A percentile compares a stretch with the other conserved stretches of the same genome.
Conservation (phyloP, 2,329 filamentous ascomycete genomes). For the Claviceps africana region DNA sequence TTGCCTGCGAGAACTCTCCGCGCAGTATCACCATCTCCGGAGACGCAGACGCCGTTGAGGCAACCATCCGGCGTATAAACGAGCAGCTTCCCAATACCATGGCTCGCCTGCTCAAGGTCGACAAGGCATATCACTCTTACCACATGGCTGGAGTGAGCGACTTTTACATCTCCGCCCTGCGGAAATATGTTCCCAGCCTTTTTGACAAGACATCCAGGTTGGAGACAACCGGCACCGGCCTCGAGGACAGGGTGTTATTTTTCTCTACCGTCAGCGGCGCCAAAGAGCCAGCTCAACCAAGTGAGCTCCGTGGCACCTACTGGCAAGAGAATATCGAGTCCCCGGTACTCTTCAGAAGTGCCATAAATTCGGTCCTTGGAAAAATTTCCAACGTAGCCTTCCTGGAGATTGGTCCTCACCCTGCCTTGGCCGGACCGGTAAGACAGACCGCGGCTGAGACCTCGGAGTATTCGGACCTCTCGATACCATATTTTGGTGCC, state of each 20-base stretch:
- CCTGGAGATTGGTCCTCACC: background rate
- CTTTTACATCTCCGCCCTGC: background rate
- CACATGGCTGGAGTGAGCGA: slow-evolving; percentile 6
- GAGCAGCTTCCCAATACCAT: slow-evolving; percentile 9
- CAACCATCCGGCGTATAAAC: slow-evolving; percentile 4
- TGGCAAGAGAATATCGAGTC: background rate
- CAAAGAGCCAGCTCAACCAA: no score
- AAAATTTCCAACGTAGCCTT: background rate
- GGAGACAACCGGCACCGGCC: background rate
- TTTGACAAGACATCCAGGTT: background rate
- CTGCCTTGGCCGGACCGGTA: background rate
- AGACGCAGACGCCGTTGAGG: slow-evolving; percentile 11
- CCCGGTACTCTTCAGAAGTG: background rate
- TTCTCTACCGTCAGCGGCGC: background rate
- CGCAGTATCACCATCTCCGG: slow-evolving; percentile 17
- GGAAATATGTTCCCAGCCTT: no score
- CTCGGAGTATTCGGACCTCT: no score
- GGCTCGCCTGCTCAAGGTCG: slow-evolving; percentile 13
- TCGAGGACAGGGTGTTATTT: background rate
- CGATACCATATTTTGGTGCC: background rate
- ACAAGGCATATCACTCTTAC: slow-evolving; percentile 20
- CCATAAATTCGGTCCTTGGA: background rate
- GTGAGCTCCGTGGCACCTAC: background rate
- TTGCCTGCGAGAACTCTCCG: slow-evolving; percentile 19
- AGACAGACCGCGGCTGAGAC: background rate